Base-by-base conservation (phyloP, 805 yeast species). In the Spathaspora girioi region DNA sequence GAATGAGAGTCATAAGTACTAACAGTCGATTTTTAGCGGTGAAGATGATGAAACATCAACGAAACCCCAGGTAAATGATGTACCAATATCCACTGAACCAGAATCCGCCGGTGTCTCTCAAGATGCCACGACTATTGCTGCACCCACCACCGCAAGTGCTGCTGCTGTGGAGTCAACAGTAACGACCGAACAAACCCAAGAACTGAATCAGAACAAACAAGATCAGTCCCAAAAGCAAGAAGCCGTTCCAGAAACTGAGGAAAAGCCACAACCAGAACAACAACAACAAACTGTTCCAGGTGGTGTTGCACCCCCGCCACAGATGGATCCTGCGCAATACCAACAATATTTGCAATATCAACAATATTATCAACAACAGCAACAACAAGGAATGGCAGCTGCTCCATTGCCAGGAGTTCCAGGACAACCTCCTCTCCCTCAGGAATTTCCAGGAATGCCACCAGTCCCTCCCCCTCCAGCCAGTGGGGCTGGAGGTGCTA, bases 371-470 rank as follows among this genome's bases (percentile, higher is more conserved):
- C 44, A 42, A 23, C 44, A 42, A 14, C 40, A 40, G 41, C 46
- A 41, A 20, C 40, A 29, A 20, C 38, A 47, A 26, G 48, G 55
- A 20, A 48, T 52, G 9, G 38, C 50, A 44, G 45, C 51, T 46
- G 45, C 51, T 14, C 46, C 35, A 49, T 52, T 32, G 42, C 41
- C 60, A 40, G 42, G 43, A 26, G 27, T 11, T 14, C 17, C 47
- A 11, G 40, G n/a, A 45, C 32, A 42, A 23, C 11, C 47, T 23
- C 26, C 26, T 31, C 23, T 15, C 32, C 46, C 46, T 8, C 40
- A 35, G 10, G 38, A 19, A 46, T 47, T 47, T 18, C 51, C 63
- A 17, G 58, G 56, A 15, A 51, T 59, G 55, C 61, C 66, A 31
- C 45, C 41, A 20, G 46, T 51, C 14, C 51, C 54, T 29, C 53